Conservation (phyloP, 306 rosid genomes). For the Prunus salicina region DNA sequence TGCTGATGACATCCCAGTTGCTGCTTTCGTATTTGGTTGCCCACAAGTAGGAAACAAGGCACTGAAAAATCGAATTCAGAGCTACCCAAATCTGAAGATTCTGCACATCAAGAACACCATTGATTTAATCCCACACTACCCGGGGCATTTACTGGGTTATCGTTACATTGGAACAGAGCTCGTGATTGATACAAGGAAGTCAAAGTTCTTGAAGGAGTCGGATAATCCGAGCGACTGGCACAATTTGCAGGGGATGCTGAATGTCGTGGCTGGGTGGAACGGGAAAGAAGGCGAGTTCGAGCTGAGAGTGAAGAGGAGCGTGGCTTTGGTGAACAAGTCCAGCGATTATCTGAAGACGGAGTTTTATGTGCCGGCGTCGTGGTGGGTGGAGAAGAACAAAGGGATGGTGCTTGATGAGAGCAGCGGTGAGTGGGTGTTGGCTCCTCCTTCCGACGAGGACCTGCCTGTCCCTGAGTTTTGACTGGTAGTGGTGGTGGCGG, state of each 20-base stretch:
- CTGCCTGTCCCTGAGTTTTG: slow-evolving; percentile 52
- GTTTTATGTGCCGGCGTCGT: slow-evolving; percentile 36
- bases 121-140: slow-evolving; percentile 43
- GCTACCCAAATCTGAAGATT: slow-evolving; percentile 23
- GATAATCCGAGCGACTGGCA: slow-evolving; percentile 61
- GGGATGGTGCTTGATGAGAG: slow-evolving; percentile 47
- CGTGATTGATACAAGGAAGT: slow-evolving; percentile 49
- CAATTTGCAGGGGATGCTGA: slow-evolving; percentile 67
- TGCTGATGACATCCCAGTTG: slow-evolving; percentile 34
- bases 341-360: slow-evolving; percentile 42
- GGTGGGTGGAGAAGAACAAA: slow-evolving; percentile 79
- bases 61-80: neutral
- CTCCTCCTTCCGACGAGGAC: slow-evolving; percentile 48
- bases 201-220: slow-evolving; percentile 51
- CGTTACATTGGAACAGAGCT: slow-evolving; percentile 36
- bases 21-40: slow-evolving; percentile 48
- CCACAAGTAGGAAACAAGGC: slow-evolving; percentile 35
- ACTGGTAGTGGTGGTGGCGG: neutral
- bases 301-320: slow-evolving; percentile 60
- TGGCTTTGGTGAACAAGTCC: slow-evolving; percentile 66
- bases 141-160: slow-evolving; percentile 45
- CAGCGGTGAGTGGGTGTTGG: slow-evolving; percentile 55
- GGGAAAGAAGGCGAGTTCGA: slow-evolving; percentile 40
- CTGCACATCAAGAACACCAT: slow-evolving; percentile 48
- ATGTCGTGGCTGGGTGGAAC: slow-evolving; percentile 80